Base-by-base conservation (phyloP, 441 rosid species). In the Pelargonium citronellum region DNA sequence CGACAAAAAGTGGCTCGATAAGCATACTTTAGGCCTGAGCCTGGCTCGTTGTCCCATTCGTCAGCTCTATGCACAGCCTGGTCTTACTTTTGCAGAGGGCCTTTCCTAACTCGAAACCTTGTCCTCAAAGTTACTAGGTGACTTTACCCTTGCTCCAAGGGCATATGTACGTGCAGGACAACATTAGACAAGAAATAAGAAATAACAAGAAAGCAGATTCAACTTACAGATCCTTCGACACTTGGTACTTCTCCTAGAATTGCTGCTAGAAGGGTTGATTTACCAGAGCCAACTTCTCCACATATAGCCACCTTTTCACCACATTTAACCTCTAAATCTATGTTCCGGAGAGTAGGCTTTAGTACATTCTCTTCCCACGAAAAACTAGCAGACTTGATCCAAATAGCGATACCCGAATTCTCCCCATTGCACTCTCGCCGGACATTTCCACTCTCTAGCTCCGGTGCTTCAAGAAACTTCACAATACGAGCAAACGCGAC, bases 201-300 rank as follows among this genome's bases (percentile, higher is more conserved):
- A 4, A 30, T 3, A 30, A 0, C 5, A 4, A 30, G 5, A 30
- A 0, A 3, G 55, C 44, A 3, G 0, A 4, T 58, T 51, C 9
- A 70, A 78, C 96, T 81, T 82, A 91, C 99, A 2, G 79, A 77
- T 87, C 99, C 99, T 47, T 74, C 73, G 7, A 83, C 83, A 72
- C 75, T 79, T 47, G 96, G 88, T 72, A 89, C 88, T 84, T 91
- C 99, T 70, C 97, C 96, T 24, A 91, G 96, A 81, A 94, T 87
- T 11, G 99, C 89, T 30, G 97, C 88, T 68, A 94, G 68, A 72
- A 94, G 86, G 58, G 97, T 91, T 7, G 99, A 94, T 79, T 94
- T 94, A 2, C 99, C 99, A 0, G 97, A 94, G 72, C 97, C 99
- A 75, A 94, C 99, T 84, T 94, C 97, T 68, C 99, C 99, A 69